Conservation (phyloP, 1,284 basidiomycete species). For the Cutaneotrichosporon sp. region DNA sequence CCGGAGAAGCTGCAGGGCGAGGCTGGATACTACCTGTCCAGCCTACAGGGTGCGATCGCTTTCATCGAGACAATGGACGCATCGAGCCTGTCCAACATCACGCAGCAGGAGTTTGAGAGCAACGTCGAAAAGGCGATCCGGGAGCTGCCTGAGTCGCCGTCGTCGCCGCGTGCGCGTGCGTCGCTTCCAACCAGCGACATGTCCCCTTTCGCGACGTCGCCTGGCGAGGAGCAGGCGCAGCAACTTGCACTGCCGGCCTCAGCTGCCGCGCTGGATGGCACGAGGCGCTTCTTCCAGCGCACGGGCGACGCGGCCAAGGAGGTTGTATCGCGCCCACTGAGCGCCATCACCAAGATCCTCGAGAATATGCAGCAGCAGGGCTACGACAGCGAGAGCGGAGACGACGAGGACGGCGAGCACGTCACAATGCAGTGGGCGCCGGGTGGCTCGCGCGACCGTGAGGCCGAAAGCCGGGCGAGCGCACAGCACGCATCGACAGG, state of each 20-base stretch:
- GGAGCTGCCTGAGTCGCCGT: slow-evolving; percentile 57
- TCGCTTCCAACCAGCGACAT: slow-evolving; percentile 29
- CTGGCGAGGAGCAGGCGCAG: slow-evolving; percentile 79
- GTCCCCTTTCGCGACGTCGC: slow-evolving; percentile 45
- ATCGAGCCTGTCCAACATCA: slow-evolving; percentile 84
- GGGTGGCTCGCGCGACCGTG: slow-evolving; percentile 11
- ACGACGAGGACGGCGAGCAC: slow-evolving; percentile 33
- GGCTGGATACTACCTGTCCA: slow-evolving; percentile 95
- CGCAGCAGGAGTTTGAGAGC: slow-evolving; percentile 87
- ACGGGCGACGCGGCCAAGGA: slow-evolving; percentile 66
- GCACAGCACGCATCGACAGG: slow-evolving; percentile 3
- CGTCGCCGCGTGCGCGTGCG: slow-evolving; percentile 23
- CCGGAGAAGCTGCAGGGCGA: slow-evolving; percentile 88
- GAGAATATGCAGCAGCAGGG: slow-evolving; percentile 58
- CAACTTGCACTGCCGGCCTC: slow-evolving; percentile 65
- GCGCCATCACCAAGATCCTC: slow-evolving; percentile 81
- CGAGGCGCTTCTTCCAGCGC: slow-evolving; percentile 74
- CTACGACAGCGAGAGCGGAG: slow-evolving; percentile 32
- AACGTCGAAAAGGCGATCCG: slow-evolving; percentile 74
- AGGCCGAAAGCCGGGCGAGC: slow-evolving; percentile 5
- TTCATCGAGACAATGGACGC: slow-evolving; percentile 98
- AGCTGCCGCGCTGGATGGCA: slow-evolving; percentile 67
- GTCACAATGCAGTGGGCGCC: slow-evolving; percentile 8
- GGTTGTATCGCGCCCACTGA: slow-evolving; percentile 80
- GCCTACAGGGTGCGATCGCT: slow-evolving; percentile 85